Evolutionary conservation across 1,139 yeast genomes (phyloP), one percentile per base, ranked within the genome.

Genomic region (Hyphopichia khmerensis): DNA sequence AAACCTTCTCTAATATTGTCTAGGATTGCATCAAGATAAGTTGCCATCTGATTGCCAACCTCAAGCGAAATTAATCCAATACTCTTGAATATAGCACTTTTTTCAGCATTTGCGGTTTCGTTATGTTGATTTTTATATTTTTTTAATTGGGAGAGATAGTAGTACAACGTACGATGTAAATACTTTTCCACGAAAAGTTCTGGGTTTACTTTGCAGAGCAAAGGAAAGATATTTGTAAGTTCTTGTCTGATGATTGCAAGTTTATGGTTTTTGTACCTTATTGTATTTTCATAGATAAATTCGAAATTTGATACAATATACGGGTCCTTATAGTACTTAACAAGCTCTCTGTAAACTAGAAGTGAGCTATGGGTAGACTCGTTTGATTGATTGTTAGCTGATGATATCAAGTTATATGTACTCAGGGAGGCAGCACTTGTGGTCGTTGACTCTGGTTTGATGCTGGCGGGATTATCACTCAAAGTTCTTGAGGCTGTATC

Each of bases 301-400:
- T 84, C 87, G 53, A 87, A 86, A 56, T 82, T 82, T 13, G 70
- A 59, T 26, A 56, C 53, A 36, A 73, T 62, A 48, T 66, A 72
- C 0, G 72, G 59, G 38, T 85, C 84, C 42, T 78, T 80, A 62
- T 87, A 71, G 52, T 87, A 84, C 56, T 78, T 75, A n/a, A 91
- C 74, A 27, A 93, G 70, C 56, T 89, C 97, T 35, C 95, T 75
- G 59, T 84, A 90, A 0, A 88, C 95, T 36, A 93, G 68, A 18
- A 93, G 69, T 1, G 96, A 80, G 0, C 96, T 98, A 60, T 93
- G 98, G 15, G 89, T 77, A 1, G 84, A 75, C 48, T 90, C 98
- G 27, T 80, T 72, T 0, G 84, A 54, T 39, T 64, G 70, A 2
- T 60, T 49, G 2, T 63, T 44, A 11, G 62, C 49, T 2, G 67